These are phyloP conservation scores for Peronosclerospora sorghi DNA, from an alignment of 352 stramenopile species.

Conservation along the genomic window DNA sequence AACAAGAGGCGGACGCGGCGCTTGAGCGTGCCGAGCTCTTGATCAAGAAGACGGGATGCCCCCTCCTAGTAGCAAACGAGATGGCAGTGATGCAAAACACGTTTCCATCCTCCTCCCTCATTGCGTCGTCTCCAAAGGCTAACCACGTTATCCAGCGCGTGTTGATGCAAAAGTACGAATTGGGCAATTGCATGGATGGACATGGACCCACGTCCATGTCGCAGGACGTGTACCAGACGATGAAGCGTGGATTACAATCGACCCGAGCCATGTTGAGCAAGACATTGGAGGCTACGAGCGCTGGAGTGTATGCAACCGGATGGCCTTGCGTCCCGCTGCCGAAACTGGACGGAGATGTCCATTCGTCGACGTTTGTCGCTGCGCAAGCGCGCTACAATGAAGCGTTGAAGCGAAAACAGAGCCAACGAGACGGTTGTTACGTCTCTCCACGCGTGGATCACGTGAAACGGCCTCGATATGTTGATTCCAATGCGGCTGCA, in stretches of 20 bases:
- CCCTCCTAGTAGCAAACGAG: conserved; percentile 20
- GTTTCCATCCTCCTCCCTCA: conserved; percentile 29
- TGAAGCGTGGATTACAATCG: conserved; percentile 21
- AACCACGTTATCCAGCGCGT: conserved; percentile 29
- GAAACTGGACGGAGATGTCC: conserved; percentile 17
- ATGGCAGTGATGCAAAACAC: conserved; percentile 8
- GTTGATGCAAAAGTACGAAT: conserved; percentile 46
- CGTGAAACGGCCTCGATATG: conserved; percentile 23
- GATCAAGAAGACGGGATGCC: conserved; percentile 24
- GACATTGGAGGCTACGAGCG: conserved; percentile 6
- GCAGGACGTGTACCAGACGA: conserved; percentile 29
- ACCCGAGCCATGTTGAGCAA: conserved; percentile 13
- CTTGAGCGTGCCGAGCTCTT: conserved; percentile 26
- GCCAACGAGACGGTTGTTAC: conserved; percentile 14
- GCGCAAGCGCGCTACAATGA: conserved; percentile 22
- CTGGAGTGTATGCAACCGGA: conserved; percentile 11
- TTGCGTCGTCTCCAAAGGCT: conserved; percentile 26
- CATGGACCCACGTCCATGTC: conserved; percentile 26
- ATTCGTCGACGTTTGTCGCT: conserved; percentile 14
- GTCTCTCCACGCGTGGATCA: conserved; percentile 20
- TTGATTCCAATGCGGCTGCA: conserved; percentile 3
- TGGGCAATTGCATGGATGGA: conserved; percentile 25
- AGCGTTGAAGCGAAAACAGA: conserved; percentile 26
- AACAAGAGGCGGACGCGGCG: conserved; percentile 33
- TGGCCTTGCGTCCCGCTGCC: conserved; percentile 10